Evolutionary conservation across 768 basidiomycete genomes (phyloP), one percentile per base, ranked within the genome.

Genomic region (Boletus subcaerulescens): DNA sequence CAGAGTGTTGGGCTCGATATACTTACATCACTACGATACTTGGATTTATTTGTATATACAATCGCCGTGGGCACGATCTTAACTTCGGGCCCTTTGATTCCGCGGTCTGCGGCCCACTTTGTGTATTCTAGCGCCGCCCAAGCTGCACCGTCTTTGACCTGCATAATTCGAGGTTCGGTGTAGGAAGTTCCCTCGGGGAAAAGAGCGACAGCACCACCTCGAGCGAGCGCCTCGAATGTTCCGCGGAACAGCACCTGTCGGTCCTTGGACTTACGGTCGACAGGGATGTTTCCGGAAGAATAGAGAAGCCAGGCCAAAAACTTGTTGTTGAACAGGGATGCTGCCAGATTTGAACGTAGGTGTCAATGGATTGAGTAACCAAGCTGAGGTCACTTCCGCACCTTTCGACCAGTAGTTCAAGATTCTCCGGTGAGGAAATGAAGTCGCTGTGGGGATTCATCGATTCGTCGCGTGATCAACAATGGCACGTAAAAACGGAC

Each of bases 361-460:
- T 49, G 35, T 57, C 53, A 55, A 33, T 55, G 49, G 45, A 60
- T 57, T 48, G 43, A 53, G 47, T 22, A 32, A 35, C n/a, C 48
- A 40, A 56, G 47, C 57, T 57, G 54, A 54, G 40, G 49, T 53
- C 50, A 59, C 39, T 31, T 52, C 58, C 50, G 47, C 72, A 83
- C 93, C 89, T 81, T 98, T 98, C 67, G 91, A 91, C 96, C 96
- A 91, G 65, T 90, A 92, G 70, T 97, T 91, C 50, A 98, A 74
- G 46, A 87, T 86, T 57, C 93, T 81, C 54, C 76, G 73, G 71
- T 91, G 81, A 22, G 95, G 94, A 70, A 97, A 91, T 33, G 83
- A 84, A 52, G 83, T 84, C 53, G 93, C 91, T 93, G 64, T 46
- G 26, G 48, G 56, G 64, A 52, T 60, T 61, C 50, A 62, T 55